Percentiles rank a stretch among this genome's conserved stretches.
These are phyloP conservation scores for Pythium grandisporangium DNA, from an alignment of 352 stramenopile genomes.

Conservation along the genomic window DNA sequence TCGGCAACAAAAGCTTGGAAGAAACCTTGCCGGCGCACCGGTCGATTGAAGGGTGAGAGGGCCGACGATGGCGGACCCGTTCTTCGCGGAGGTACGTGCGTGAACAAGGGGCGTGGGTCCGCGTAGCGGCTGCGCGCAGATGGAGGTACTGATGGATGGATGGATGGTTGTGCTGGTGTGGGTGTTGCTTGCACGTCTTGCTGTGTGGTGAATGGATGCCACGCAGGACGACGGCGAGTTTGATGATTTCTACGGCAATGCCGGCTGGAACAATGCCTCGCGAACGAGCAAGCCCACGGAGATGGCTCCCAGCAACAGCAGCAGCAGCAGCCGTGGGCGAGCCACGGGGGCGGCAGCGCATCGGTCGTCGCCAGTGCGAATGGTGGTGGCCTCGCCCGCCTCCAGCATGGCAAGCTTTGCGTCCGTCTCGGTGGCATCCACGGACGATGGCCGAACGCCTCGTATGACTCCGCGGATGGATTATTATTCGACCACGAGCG, in stretches of 20 bases:
- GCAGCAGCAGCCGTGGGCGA: too few species aligned
- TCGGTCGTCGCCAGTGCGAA: neutral
- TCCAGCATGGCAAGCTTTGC: neutral
- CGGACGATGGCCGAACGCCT: too few species aligned
- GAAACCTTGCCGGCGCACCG: too few species aligned
- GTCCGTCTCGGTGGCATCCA: neutral
- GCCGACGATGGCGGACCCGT: conserved; percentile 37
- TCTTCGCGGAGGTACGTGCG: conserved; percentile 31
- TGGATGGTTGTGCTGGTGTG: too few species aligned
- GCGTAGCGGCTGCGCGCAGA: neutral
- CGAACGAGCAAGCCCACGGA: neutral
- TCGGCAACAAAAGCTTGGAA: too few species aligned
- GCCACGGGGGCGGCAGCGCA: too few species aligned
- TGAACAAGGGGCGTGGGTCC: too few species aligned
- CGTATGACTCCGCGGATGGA: too few species aligned
- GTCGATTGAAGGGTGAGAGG: too few species aligned
- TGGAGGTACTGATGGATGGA: neutral
- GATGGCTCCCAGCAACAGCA: conserved; percentile 1
- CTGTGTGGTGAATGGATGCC: conserved; percentile 1
- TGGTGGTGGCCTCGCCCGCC: neutral
- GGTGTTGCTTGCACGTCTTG: neutral
- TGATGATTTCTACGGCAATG: conserved; percentile 57
- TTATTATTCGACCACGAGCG: too few species aligned
- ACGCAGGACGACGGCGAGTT: conserved; percentile 67
- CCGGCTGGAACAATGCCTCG: conserved; percentile 3